Evolutionary conservation across 768 basidiomycete genomes (phyloP).

Genomic region (Psilocybe azurescens): DNA sequence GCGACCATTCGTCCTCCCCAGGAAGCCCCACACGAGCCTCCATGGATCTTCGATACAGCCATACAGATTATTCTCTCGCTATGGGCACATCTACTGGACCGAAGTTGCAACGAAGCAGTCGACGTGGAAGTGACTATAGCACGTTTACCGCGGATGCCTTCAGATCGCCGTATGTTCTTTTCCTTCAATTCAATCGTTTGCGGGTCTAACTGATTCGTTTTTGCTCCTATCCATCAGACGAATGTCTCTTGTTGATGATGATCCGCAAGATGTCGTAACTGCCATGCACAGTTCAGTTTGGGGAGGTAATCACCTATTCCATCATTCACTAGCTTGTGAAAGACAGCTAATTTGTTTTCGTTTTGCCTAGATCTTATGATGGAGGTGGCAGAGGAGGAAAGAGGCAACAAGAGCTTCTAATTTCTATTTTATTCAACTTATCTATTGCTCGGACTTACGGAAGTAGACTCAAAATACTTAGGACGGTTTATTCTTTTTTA

Average conservation of each 20-base stretch:
- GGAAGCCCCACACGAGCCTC: constrained; percentile 45
- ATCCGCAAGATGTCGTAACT: constrained; percentile 54
- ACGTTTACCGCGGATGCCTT: constrained; percentile 59
- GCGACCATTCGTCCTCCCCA: constrained; percentile 33
- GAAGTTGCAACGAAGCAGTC: constrained; percentile 58
- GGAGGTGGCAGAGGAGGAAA: constrained; percentile 28
- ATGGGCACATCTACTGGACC: constrained; percentile 47
- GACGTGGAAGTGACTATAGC: constrained; percentile 64
- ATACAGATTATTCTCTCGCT: constrained; percentile 52
- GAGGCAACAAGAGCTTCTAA: constrained; percentile 15
- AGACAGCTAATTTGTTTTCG: not conserved
- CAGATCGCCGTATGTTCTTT: constrained; percentile 50
- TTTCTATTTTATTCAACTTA: constrained; percentile 11
- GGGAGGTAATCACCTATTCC: constrained; percentile 53
- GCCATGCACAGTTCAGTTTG: constrained; percentile 73
- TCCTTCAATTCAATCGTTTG: not conserved
- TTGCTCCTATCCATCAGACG: constrained; percentile 31
- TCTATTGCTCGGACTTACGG: constrained; percentile 11
- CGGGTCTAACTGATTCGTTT: constrained; percentile 13
- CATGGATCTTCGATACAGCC: constrained; percentile 32
- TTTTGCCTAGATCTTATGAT: constrained; percentile 24
- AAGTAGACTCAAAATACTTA: constrained; percentile 4
- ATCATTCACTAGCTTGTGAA: not conserved
- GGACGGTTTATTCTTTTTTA: constrained; percentile 12
- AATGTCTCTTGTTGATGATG: constrained; percentile 45